Evolutionary conservation across 331 rosid genomes (phyloP).

Genomic region (Quercus tomentella): DNA sequence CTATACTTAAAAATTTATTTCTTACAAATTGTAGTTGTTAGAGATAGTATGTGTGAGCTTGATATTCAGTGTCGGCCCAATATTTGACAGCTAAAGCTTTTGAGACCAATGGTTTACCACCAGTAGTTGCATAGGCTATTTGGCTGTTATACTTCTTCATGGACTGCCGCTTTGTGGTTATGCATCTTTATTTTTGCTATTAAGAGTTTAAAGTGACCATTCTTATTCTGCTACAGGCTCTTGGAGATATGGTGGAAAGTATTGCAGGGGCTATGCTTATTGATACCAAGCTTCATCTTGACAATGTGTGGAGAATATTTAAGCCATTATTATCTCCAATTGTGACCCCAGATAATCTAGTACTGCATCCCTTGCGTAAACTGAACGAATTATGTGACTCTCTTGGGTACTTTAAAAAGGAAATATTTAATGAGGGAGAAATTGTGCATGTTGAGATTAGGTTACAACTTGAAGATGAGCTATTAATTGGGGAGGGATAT

Average conservation of each 20-base stretch:
- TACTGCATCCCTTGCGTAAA: slow-evolving; percentile 72
- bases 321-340: slow-evolving; percentile 81
- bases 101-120: too few relatives aligned
- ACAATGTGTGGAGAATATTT: slow-evolving; percentile 74
- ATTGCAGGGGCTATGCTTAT: slow-evolving; percentile 86
- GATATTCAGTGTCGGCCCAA: too few relatives aligned
- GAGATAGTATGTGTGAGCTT: too few relatives aligned
- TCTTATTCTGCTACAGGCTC: slow-evolving; percentile 47
- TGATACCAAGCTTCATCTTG: slow-evolving; percentile 75
- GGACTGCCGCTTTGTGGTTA: neutral
- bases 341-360: slow-evolving; percentile 94
- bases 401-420: slow-evolving; percentile 65
- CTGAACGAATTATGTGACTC: slow-evolving; percentile 64
- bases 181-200: slow-evolving; percentile 12
- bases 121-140: neutral
- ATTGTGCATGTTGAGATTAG: slow-evolving; percentile 47
- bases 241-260: slow-evolving; percentile 95
- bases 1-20: neutral
- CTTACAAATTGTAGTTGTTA: neutral
- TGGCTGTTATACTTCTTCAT: neutral
- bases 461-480: slow-evolving; percentile 57
- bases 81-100: too few relatives aligned
- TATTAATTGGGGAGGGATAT: slow-evolving; percentile 47
- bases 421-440: slow-evolving; percentile 48
- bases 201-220: neutral